Percentiles rank a stretch among this genome's conserved stretches.
These are phyloP conservation scores for Coemansia sp. DNA, from an alignment of 192 early-diverging fungal genomes.

Conservation along the genomic window DNA sequence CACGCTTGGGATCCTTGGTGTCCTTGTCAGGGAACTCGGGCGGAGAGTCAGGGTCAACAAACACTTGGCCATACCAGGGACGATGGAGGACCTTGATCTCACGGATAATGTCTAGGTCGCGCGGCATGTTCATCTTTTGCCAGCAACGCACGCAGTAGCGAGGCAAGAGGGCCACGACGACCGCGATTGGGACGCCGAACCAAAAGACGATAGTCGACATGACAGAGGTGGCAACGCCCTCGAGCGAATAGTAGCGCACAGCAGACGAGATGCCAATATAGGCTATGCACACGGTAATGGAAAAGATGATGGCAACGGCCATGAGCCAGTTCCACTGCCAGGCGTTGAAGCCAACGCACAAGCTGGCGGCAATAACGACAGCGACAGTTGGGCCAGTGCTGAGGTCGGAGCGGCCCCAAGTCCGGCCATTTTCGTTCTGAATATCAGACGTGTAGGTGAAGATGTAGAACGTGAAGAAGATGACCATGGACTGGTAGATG, in stretches of 20 bases:
- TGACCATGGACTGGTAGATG: conserved; percentile 85
- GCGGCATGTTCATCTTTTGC: conserved; percentile 66
- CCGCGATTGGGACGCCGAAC: conserved; percentile 67
- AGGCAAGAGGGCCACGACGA: conserved; percentile 72
- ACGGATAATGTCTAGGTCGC: conserved; percentile 68
- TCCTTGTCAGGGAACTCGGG: conserved; percentile 22
- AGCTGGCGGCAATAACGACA: conserved; percentile 73
- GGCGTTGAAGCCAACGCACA: conserved; percentile 75
- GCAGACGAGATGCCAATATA: conserved; percentile 73
- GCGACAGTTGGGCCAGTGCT: conserved; percentile 79
- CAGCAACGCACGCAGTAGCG: conserved; percentile 69
- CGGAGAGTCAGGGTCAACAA: conserved; percentile 48
- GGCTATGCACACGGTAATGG: conserved; percentile 66
- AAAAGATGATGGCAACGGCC: conserved; percentile 65
- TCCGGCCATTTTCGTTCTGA: conserved; percentile 59
- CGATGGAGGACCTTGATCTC: conserved; percentile 59
- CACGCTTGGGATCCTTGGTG: conserved; percentile 8
- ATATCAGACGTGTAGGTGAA: conserved; percentile 60
- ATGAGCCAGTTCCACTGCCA: conserved; percentile 76
- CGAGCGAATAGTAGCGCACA: conserved; percentile 61
- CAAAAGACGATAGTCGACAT: conserved; percentile 74
- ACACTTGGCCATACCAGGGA: conserved; percentile 59
- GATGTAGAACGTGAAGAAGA: conserved; percentile 69
- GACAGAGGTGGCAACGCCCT: conserved; percentile 70
- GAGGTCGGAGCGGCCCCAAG: conserved; percentile 66